Base-by-base conservation (phyloP, 441 rosid species). In the Populus hybrid region DNA sequence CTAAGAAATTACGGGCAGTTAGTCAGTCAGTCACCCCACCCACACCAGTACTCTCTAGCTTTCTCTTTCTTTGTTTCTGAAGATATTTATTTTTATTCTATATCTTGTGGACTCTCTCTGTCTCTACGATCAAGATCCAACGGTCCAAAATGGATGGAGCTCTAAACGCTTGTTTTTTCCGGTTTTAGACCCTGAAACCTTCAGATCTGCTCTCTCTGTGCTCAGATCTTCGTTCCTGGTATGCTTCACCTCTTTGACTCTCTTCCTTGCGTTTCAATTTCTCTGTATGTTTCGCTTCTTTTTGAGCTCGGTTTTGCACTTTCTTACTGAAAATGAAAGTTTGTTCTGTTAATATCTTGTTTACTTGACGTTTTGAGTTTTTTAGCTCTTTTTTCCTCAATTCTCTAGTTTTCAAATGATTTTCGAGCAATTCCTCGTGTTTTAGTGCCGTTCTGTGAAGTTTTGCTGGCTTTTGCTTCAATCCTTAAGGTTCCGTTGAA, bases 41-140 rank as follows among this genome's bases (percentile, higher is more conserved):
- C 10, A 9, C 80, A 78, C 82, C 82, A 71, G 80, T 68, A 14
- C 68, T 64, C 82, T 59, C 80, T 59, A 59, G 29, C 63, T 20
- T 68, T 7, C 77, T 53, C 82, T 26, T 76, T 59, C 82, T 69
- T 67, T 69, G 23, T 65, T 33, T 63, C 28, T 63, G 65, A 63
- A 21, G 64, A 61, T 75, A 73, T 65, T 69, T 63, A 63, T 61
- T 69, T 76, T 59, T 77, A 56, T 79, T 72, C 85, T 82, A 80
- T 83, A 82, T 82, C 83, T 83, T 82, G 77, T 53, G 59, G 26
- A 75, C 78, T 75, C 87, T 68, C 71, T 71, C 65, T 63, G 65
- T 82, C 84, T 82, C 78, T 76, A 77, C 74, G 90, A 85, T 89
- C 89, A 84, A 72, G 85, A 89, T 89, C 92, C 79, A 79, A 89